Base-by-base conservation (phyloP, 225 moss, liverwort and hornwort genomes). In the Pseudisothecium myosuroides region DNA sequence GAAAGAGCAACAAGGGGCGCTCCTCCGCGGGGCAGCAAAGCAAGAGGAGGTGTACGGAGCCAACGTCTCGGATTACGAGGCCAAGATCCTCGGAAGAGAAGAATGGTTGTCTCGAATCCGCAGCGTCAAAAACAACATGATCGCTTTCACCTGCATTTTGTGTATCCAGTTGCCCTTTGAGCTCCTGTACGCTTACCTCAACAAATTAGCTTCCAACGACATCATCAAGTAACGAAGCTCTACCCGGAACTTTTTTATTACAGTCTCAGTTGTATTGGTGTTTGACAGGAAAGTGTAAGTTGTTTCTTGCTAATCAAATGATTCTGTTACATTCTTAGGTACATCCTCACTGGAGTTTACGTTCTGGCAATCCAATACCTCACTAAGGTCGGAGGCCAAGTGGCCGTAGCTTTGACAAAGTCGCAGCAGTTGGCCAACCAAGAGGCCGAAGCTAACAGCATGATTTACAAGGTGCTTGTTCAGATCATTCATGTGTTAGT, bases 101-200 rank as follows among this genome's bases (percentile, higher is more conserved):
- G 95, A 95, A 56, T 95, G 95, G 95, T 76, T 94, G 41, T 85
- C 91, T 60, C 95, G 84, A 59, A 81, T 95, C 75, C 89, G 90
- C 65, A 91, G 89, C 65, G 71, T 94, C 20, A 94, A 91, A 63
- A 95, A 94, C 86, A 95, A 91, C 88, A 72, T 93, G 88, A 93
- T 95, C 71, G 91, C 86, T 21, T 76, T 95, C 45, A 87, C 90
- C 17, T 92, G 91, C 65, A 95, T 95, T 81, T 79, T 95, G 65
- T 95, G 95, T 90, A 90, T 95, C 34, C 95, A 95, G 83, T 75
- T 95, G 82, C 95, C 95, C 20, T 92, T 95, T 49, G 95, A 95
- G 91, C 94, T 95, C 62, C 85, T 94, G 55, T 95, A 95, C 88
- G 95, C 95, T 39, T 89, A 95, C 74, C 91, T 95, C 88, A 95